Base-by-base conservation (phyloP, 306 rosid species). In the Prosopis cineraria region DNA sequence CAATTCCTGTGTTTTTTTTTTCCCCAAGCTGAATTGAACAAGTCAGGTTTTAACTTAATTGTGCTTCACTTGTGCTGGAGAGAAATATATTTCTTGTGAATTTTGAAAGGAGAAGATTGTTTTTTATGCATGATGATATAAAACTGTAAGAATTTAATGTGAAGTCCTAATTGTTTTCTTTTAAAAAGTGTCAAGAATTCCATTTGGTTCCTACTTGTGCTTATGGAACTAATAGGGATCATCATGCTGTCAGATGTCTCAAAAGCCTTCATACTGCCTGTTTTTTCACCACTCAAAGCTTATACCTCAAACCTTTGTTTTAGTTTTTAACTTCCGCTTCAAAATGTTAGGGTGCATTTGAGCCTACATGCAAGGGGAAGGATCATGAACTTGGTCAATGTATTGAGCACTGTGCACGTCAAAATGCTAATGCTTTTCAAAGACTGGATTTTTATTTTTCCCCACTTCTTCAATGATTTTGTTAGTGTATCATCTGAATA, bases 41-140 rank as follows among this genome's bases (percentile, higher is more conserved):
- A 29, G 65, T 70, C 58, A 50, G 40, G 39, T 65, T 62, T 63
- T 70, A 44, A 74, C 70, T 70, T 52, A 22, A 17, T 50, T 20
- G 33, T 56, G 45, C 68, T 27, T 67, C 29, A 55, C 79, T 25
- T 79, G 63, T 69, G 29, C 63, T 75, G 47, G 63, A 56, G 36
- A 60, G 63, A 66, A 65, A 45, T 72, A 72, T 72, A 58, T 74
- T 67, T 76, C 72, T 63, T 66, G 56, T 77, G 27, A 66, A 27
- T 66, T 75, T 60, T 70, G 36, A 64, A 64, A 36, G n/a, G 67
- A 25, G 11, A 36, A 29, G 64, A 17, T 33, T 13, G 50, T 43
- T 33, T 55, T 75, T 33, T 37, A 59, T 74, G 60, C 36, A 75
- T n/a, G 39, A n/a, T n/a, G n/a, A n/a, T 72, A 25, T 73, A 73